Base-by-base conservation (phyloP, 2,329 filamentous ascomycete species). In the Penicillium vulpinum region DNA sequence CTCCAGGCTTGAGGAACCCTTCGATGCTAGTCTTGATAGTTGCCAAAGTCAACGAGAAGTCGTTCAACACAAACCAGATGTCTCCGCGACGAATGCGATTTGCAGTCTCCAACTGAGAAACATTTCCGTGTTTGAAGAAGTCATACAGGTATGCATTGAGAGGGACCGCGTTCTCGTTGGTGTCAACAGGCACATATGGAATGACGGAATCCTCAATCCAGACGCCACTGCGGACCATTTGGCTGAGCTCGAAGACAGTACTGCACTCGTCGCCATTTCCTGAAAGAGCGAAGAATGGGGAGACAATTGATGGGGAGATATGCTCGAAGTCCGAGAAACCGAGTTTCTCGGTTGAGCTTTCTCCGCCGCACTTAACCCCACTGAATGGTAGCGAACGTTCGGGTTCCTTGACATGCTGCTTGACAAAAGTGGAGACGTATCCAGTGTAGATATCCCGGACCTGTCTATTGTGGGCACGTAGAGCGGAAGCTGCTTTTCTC, bases 181-280 rank as follows among this genome's bases (percentile, higher is more conserved):
- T 83, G 62, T 83, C 83, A 11, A 90, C 74, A 5, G 81, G 80
- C 5, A 92, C 79, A 67, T 88, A 84, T 0, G 90, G 90, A 24
- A 93, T 84, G 1, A 88, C 86, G 0, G 87, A 82, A 66, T 90
- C 83, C 65, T 93, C 90, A 0, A 93, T 81, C 75, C 91, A 92
- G 1, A 93, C 84, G 0, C 85, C 88, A 7, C 79, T 79, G 28
- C 90, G 84, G 8, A 84, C 81, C 0, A 83, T 87, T 9, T 77
- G 75, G 70, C 88, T 90, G 1, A 93, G 80, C 48, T 92, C 88
- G 18, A 82, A 78, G 18, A 92, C 85, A 0, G 81, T 85, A 2
- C 75, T 69, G 68, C 91, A 92, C 0, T 81, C 66, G 65, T 92
- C 89, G 1, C 75, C 78, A 44, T 85, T 79, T 0, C 89, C 88